phyloP scores from a whole-genome alignment of 257 asterid species.

The Nicotiana sylvestris region DNA sequence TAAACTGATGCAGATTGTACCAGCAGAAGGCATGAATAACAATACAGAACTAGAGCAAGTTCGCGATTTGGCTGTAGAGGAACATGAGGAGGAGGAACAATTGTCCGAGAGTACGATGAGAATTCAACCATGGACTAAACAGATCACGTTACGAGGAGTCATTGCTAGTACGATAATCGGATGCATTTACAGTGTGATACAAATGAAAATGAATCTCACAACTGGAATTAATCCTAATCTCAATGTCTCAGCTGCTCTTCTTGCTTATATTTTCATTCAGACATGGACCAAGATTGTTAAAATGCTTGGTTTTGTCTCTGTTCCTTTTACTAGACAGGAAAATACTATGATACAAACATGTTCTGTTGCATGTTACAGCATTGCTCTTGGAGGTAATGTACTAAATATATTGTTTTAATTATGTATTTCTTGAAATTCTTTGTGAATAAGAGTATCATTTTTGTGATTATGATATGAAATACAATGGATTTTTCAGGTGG shows the following conservation, averaged over 20 bases:
- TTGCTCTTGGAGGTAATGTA: conserved; percentile 64
- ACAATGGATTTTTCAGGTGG: conserved; percentile 48
- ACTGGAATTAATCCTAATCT: conserved; percentile 81
- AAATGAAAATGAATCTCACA: conserved; percentile 72
- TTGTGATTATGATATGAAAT: neutral
- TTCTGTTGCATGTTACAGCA: conserved; percentile 83
- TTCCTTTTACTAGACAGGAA: conserved; percentile 81
- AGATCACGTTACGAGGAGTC: conserved; percentile 58
- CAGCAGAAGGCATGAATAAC: conserved; percentile 25
- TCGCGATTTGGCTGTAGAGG: conserved; percentile 4
- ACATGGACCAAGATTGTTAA: conserved; percentile 52
- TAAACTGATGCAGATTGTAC: conserved; percentile 8
- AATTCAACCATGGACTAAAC: conserved; percentile 59
- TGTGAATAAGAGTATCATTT: too few relatives aligned
- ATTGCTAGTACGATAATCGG: conserved; percentile 60
- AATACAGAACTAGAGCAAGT: conserved; percentile 3
- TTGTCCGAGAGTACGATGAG: conserved; percentile 21
- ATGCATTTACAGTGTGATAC: conserved; percentile 57
- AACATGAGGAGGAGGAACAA: conserved; percentile 7
- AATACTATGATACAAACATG: conserved; percentile 92
- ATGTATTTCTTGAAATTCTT: neutral
- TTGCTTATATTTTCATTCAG: conserved; percentile 52
- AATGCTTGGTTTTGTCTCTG: conserved; percentile 43
- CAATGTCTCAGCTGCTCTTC: conserved; percentile 79
- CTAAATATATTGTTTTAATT: neutral